Conservation (phyloP, 2,329 filamentous ascomycete species). For the Aspergillus caelatus region DNA sequence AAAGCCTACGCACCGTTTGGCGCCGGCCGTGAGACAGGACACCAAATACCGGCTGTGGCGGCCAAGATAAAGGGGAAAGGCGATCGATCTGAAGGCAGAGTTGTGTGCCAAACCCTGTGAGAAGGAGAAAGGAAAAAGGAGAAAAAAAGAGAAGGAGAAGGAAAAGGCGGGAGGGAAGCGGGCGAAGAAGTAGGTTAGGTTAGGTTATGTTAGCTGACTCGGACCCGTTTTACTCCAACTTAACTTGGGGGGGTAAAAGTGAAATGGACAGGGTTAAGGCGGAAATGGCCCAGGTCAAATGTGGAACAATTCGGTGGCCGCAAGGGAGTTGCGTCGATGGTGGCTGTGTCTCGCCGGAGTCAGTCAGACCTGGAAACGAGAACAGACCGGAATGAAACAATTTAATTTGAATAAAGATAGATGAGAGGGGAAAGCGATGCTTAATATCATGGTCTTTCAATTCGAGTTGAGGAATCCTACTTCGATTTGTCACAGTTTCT, state of each 20-base stretch:
- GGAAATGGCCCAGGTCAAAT: constrained; percentile 4
- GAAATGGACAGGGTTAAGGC: constrained; percentile 1
- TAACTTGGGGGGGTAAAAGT: constrained; percentile 11
- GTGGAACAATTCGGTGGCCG: constrained; percentile 18
- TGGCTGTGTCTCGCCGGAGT: neutral
- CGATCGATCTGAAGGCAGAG: constrained; percentile 39
- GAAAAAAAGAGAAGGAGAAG: constrained; percentile 15
- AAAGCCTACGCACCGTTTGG: constrained; percentile 51
- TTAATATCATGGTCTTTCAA: neutral
- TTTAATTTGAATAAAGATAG: neutral
- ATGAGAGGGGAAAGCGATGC: neutral
- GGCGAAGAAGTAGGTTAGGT: constrained; percentile 8
- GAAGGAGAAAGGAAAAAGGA: constrained; percentile 16
- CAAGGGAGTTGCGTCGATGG: constrained; percentile 12
- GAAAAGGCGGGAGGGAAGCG: constrained; percentile 18
- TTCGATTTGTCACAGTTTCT: neutral
- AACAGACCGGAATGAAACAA: neutral
- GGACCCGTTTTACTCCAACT: constrained; percentile 4
- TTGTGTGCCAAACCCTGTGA: constrained; percentile 27
- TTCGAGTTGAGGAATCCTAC: neutral
- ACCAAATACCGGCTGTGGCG: constrained; percentile 50
- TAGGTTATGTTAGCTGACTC: constrained; percentile 8
- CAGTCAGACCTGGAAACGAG: constrained; percentile 2
- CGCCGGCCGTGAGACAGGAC: constrained; percentile 50
- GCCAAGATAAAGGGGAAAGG: constrained; percentile 39